Evolutionary conservation across 208 protist species (phyloP).

Genomic region (Acanthamoeba lenticulata): DNA sequence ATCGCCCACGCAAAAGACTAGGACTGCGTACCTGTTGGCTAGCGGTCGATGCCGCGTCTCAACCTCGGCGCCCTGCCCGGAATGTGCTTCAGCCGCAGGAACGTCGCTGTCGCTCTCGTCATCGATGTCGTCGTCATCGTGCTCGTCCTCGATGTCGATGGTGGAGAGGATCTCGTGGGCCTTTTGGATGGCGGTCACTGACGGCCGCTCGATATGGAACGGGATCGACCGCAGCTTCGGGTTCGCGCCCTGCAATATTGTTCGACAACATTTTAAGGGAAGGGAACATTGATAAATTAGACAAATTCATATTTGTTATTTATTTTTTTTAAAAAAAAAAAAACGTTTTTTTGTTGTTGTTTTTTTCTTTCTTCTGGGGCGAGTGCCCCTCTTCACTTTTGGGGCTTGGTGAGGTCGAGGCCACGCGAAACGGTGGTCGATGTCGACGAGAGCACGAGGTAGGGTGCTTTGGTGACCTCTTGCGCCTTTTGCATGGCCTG

Average conservation of each 20-base stretch:
- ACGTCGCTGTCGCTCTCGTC: no score
- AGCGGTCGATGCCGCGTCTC: background rate
- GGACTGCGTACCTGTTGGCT: no score
- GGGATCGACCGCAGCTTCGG: constrained; percentile 47
- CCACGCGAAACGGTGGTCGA: constrained; percentile 26
- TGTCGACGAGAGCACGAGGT: constrained; percentile 42
- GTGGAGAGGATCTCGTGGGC: constrained; percentile 7
- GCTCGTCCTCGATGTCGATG: background rate
- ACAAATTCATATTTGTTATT: no score
- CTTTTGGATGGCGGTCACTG: background rate
- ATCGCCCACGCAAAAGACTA: no score
- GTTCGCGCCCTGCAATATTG: constrained; percentile 37
- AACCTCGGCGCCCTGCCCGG: no score
- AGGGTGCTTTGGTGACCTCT: constrained; percentile 46
- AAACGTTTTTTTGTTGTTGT: no score
- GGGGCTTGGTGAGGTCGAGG: constrained; percentile 1
- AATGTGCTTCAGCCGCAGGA: no score
- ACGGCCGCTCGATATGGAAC: constrained; percentile 37
- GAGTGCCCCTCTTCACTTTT: no score
- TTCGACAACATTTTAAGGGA: no score
- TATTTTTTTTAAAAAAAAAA: no score
- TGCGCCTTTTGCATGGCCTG: constrained; percentile 59
- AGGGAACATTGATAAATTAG: no score
- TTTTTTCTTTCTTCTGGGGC: no score
- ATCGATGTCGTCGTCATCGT: background rate